Evolutionary conservation across 139 green algal genomes (phyloP).

Genomic region (Protoeuglena noctilucae): DNA sequence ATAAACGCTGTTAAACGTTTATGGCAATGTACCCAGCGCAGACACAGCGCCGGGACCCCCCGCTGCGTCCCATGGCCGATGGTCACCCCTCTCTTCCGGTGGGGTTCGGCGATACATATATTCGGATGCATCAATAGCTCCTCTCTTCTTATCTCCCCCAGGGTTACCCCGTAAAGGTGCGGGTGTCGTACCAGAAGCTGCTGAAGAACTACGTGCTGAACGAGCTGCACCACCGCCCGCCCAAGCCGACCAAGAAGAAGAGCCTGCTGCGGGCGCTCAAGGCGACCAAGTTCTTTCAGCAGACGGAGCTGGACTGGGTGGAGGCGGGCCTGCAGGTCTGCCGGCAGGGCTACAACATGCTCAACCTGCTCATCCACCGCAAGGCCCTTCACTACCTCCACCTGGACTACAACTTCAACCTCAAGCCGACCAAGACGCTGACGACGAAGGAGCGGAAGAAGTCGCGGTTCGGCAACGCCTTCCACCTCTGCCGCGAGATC

Average conservation of each 20-base stretch:
- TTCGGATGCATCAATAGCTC: too few relatives aligned
- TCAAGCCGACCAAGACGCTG: slow-evolving; percentile 99
- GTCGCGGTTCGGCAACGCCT: slow-evolving; percentile 95
- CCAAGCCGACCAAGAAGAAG: slow-evolving; percentile 82
- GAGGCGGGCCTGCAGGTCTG: slow-evolving; percentile 97
- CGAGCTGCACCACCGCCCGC: slow-evolving; percentile 74
- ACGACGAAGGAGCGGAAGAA: slow-evolving; percentile 99
- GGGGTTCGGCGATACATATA: too few relatives aligned
- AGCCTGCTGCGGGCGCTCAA: slow-evolving; percentile 69
- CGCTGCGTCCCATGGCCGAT: too few relatives aligned
- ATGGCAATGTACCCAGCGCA: too few relatives aligned
- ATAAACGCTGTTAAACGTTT: too few relatives aligned
- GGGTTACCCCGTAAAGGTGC: slow-evolving; percentile 84
- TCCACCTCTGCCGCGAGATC: slow-evolving; percentile 98
- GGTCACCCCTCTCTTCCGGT: too few relatives aligned
- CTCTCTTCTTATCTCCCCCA: slow-evolving; percentile 66
- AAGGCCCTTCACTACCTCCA: slow-evolving; percentile 99
- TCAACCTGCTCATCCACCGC: slow-evolving; percentile 99
- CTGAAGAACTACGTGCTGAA: slow-evolving; percentile 98
- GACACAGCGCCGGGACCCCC: too few relatives aligned
- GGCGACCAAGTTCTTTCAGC: slow-evolving; percentile 99
- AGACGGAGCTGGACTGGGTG: slow-evolving; percentile 97
- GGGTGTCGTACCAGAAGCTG: slow-evolving; percentile 99
- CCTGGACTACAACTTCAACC: slow-evolving; percentile 99
- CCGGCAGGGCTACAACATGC: slow-evolving; percentile 99